phyloP scores from a whole-genome alignment of 2,329 filamentous ascomycete species.

The Phialophora expanda region DNA sequence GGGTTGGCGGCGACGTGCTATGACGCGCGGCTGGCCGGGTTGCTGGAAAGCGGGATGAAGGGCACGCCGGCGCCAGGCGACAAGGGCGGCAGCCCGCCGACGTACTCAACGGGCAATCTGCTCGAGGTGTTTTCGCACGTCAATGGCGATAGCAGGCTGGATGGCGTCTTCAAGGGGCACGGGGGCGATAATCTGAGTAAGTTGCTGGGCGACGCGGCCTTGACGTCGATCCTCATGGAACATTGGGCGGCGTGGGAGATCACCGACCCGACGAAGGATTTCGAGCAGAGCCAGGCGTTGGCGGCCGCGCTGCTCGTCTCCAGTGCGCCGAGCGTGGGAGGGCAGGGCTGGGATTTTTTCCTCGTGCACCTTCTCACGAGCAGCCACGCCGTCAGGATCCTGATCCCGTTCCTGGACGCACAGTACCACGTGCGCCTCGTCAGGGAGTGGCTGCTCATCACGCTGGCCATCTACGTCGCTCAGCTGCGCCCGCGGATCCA shows the following conservation, averaged over 20 bases:
- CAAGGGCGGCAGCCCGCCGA: slow-evolving; percentile 55
- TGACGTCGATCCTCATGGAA: slow-evolving; percentile 67
- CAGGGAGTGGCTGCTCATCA: slow-evolving; percentile 87
- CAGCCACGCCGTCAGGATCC: slow-evolving; percentile 83
- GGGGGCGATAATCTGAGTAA: slow-evolving; percentile 67
- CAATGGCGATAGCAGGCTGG: slow-evolving; percentile 70
- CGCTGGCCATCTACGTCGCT: slow-evolving; percentile 76
- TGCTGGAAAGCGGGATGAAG: slow-evolving; percentile 25
- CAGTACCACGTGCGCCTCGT: slow-evolving; percentile 76
- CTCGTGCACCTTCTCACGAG: slow-evolving; percentile 81
- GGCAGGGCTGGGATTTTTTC: slow-evolving; percentile 77
- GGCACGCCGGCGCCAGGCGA: too few relatives aligned
- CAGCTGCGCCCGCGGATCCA: slow-evolving; percentile 75
- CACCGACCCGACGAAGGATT: slow-evolving; percentile 71
- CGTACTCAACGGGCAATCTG: slow-evolving; percentile 66
- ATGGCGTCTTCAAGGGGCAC: slow-evolving; percentile 65
- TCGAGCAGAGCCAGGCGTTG: slow-evolving; percentile 69
- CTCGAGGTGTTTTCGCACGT: slow-evolving; percentile 75
- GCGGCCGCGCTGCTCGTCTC: slow-evolving; percentile 55
- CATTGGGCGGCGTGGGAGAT: slow-evolving; percentile 92
- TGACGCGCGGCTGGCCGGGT: slow-evolving; percentile 67
- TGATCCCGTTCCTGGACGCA: slow-evolving; percentile 76
- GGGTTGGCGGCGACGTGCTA: slow-evolving; percentile 68
- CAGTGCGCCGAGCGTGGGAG: slow-evolving; percentile 39
- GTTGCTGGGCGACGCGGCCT: slow-evolving; percentile 72